These are phyloP conservation scores for Puccinia sorghi DNA, from an alignment of 1,284 basidiomycete genomes.

Conservation along the genomic window DNA sequence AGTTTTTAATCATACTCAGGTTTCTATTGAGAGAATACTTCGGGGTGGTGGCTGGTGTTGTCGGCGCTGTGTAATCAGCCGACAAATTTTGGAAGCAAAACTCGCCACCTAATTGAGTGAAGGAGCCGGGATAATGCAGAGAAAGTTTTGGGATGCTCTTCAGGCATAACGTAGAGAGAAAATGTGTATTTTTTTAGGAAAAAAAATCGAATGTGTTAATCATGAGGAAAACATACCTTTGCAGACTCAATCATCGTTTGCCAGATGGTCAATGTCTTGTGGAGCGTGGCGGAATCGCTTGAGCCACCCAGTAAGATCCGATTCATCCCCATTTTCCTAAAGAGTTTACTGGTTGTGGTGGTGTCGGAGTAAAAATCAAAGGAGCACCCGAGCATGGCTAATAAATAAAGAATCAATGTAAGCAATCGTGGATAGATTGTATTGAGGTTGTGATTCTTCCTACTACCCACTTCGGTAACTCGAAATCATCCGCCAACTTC, in stretches of 20 bases:
- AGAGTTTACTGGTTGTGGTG: slow-evolving; percentile 20
- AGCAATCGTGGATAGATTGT: background rate
- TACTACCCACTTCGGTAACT: slow-evolving; percentile 28
- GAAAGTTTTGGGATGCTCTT: slow-evolving; percentile 29
- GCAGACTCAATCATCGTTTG: slow-evolving; percentile 12
- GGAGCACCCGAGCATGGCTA: slow-evolving; percentile 23
- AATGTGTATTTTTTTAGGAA: background rate
- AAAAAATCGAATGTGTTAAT: background rate
- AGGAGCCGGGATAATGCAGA: slow-evolving; percentile 28
- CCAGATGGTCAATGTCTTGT: slow-evolving; percentile 15
- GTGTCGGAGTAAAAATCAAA: slow-evolving; percentile 30
- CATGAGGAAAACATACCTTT: background rate
- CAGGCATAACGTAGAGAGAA: background rate
- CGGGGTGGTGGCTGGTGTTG: background rate
- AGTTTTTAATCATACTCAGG: background rate
- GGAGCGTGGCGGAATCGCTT: background rate
- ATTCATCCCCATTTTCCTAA: slow-evolving; percentile 29
- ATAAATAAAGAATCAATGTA: background rate
- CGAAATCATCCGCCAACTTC: slow-evolving; percentile 35
- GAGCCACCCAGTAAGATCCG: slow-evolving; percentile 25
- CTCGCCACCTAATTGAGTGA: slow-evolving; percentile 38
- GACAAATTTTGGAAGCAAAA: slow-evolving; percentile 34
- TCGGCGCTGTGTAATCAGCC: background rate
- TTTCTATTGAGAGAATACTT: background rate
- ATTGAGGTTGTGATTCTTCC: background rate